These are phyloP conservation scores for Teratosphaeria gauchensis DNA, from an alignment of 2,329 filamentous ascomycete genomes.

Conservation along the genomic window DNA sequence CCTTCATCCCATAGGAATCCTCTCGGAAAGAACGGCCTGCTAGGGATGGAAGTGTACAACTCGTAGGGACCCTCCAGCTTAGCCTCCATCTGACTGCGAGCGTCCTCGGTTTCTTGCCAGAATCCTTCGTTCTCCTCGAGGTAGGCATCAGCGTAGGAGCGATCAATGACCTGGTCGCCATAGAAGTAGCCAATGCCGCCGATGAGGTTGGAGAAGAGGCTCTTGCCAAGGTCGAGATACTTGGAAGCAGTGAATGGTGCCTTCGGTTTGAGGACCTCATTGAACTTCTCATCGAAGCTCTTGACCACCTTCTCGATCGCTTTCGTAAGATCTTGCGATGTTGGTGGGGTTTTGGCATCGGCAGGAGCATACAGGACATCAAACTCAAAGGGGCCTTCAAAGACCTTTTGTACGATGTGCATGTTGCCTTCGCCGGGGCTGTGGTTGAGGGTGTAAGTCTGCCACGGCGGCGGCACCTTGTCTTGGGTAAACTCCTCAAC, in stretches of 20 bases:
- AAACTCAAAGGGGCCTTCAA: conserved; percentile 82
- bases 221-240: conserved; percentile 72
- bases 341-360: conserved; percentile 35
- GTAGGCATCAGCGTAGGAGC: conserved; percentile 84
- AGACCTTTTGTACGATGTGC: conserved; percentile 84
- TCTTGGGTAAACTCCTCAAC: conserved; percentile 52
- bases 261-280: conserved; percentile 60
- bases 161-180: conserved; percentile 78
- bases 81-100: conserved; percentile 58
- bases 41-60: conserved; percentile 85
- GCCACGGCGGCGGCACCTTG: conserved; percentile 69
- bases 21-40: conserved; percentile 87
- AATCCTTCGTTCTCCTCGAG: conserved; percentile 93
- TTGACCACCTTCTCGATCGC: conserved; percentile 58
- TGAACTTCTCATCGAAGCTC: conserved; percentile 66
- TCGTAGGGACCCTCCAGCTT: conserved; percentile 72
- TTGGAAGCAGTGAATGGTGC: conserved; percentile 61
- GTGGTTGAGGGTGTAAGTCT: conserved; percentile 71
- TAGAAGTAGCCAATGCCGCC: conserved; percentile 95
- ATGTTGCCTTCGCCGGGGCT: conserved; percentile 62
- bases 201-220: conserved; percentile 86
- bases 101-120: conserved; percentile 83
- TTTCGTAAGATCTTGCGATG: conserved; percentile 53
- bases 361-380: conserved; percentile 82
- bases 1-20: conserved; percentile 98